Conservation (phyloP, 805 yeast species). For the Kodamaea kakaduensis region DNA sequence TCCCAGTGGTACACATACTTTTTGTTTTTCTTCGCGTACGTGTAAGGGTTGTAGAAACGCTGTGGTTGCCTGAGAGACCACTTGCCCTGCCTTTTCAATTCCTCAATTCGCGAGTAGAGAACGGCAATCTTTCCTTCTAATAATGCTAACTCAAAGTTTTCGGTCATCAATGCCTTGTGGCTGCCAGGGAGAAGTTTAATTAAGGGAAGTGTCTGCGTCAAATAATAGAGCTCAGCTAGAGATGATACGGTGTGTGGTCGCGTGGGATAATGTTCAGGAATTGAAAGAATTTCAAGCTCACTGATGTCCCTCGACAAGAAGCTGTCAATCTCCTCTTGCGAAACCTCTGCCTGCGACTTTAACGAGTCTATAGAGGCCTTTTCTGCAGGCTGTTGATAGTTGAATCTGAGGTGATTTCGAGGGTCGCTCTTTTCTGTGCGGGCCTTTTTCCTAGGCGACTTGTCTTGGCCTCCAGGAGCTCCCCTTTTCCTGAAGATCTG, state of each 20-base stretch:
- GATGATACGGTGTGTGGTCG: constrained; percentile 46
- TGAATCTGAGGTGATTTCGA: not conserved
- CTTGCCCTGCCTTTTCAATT: constrained; percentile 75
- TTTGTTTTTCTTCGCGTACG: constrained; percentile 17
- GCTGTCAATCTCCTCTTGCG: constrained; percentile 19
- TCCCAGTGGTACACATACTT: constrained; percentile 65
- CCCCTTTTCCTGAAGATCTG: constrained; percentile 6
- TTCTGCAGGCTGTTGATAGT: constrained; percentile 1
- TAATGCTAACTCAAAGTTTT: constrained; percentile 76
- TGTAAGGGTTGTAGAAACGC: constrained; percentile 64
- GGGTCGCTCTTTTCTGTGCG: not conserved
- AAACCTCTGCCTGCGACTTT: constrained; percentile 18
- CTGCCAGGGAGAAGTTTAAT: constrained; percentile 77
- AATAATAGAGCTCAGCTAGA: constrained; percentile 78
- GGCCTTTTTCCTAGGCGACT: not conserved
- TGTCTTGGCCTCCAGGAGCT: not conserved
- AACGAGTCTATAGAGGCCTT: constrained; percentile 14
- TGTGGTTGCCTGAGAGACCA: constrained; percentile 91
- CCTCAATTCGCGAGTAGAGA: constrained; percentile 86
- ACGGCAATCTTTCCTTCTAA: constrained; percentile 91
- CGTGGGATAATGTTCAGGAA: constrained; percentile 42
- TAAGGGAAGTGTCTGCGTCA: constrained; percentile 84
- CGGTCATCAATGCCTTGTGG: constrained; percentile 82
- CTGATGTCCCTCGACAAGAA: constrained; percentile 24
- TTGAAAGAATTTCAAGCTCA: constrained; percentile 34